phyloP scores from a whole-genome alignment of 2,329 filamentous ascomycete species.

The Apiospora pterosperma region DNA sequence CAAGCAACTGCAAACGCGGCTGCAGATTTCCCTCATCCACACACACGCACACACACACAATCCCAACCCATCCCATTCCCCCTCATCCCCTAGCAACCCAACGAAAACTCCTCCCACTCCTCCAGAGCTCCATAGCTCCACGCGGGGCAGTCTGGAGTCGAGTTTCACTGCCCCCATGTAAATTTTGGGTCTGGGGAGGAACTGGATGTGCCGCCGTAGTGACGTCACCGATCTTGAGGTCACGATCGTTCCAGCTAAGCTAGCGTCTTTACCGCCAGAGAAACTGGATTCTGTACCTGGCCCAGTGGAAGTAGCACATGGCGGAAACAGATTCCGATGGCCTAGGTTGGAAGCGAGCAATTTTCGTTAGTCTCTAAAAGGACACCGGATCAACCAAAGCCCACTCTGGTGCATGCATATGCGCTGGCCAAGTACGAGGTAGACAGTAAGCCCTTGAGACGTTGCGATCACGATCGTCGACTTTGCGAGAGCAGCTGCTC shows the following conservation, averaged over 20 bases:
- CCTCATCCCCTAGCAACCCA: not conserved
- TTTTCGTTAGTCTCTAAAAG: not conserved
- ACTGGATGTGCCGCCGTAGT: not conserved
- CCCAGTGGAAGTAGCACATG: not conserved
- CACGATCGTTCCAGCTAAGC: not conserved
- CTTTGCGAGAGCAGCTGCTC: not conserved
- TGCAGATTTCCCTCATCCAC: not conserved
- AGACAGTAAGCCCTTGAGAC: not conserved
- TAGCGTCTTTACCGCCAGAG: not conserved
- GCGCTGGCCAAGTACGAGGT: not conserved
- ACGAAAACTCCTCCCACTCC: not conserved
- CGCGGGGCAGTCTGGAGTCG: slow-evolving; percentile 1
- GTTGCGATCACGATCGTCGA: not conserved
- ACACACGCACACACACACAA: not conserved
- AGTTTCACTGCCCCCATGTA: not conserved
- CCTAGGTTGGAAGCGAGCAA: not conserved
- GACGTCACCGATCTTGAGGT: not conserved
- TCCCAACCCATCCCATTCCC: not conserved
- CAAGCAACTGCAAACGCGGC: not conserved
- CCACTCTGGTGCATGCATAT: not conserved
- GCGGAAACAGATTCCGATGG: not conserved
- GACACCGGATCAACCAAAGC: not conserved
- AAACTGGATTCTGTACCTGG: not conserved
- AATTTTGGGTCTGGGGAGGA: not conserved
- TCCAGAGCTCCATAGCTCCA: not conserved